phyloP scores from a whole-genome alignment of 2,329 filamentous ascomycete genomes.

The Emericellopsis cladophorae region DNA sequence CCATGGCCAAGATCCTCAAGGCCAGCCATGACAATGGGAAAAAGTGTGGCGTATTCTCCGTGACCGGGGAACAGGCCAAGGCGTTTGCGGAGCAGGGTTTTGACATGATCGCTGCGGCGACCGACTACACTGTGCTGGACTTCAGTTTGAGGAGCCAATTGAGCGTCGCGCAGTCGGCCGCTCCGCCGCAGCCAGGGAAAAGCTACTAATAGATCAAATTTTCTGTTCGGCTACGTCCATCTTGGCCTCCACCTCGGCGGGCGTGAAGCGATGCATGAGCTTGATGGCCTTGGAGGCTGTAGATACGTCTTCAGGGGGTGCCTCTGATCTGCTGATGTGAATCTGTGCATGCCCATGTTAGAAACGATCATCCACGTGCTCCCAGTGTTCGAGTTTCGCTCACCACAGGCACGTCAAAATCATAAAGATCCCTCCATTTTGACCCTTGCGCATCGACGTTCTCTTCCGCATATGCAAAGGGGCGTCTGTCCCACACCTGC shows the following conservation, averaged over 20 bases:
- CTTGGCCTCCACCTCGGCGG: slow-evolving; percentile 50
- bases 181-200: slow-evolving; percentile 20
- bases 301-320: slow-evolving; percentile 36
- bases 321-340: slow-evolving; percentile 45
- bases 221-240: slow-evolving; percentile 48
- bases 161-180: slow-evolving; percentile 29
- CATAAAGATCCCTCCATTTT: slow-evolving; percentile 63
- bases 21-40: slow-evolving; percentile 51
- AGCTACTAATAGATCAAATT: slow-evolving; percentile 25
- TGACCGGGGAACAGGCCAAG: slow-evolving; percentile 41
- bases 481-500: slow-evolving; percentile 51
- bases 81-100: slow-evolving; percentile 42
- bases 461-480: slow-evolving; percentile 57
- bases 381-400: slow-evolving; percentile 9
- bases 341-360: slow-evolving; percentile 25
- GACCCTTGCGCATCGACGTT: slow-evolving; percentile 53
- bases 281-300: slow-evolving; percentile 50
- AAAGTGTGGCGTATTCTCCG: slow-evolving; percentile 50
- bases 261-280: slow-evolving; percentile 66
- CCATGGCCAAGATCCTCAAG: slow-evolving; percentile 43
- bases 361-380: not conserved
- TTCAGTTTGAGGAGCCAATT: slow-evolving; percentile 29
- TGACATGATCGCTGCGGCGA: slow-evolving; percentile 47
- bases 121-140: slow-evolving; percentile 40
- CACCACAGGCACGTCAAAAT: slow-evolving; percentile 74